These are phyloP conservation scores for Chrysopogon serrulatus DNA, from an alignment of 176 grass and related monocot genomes.

Conservation along the genomic window DNA sequence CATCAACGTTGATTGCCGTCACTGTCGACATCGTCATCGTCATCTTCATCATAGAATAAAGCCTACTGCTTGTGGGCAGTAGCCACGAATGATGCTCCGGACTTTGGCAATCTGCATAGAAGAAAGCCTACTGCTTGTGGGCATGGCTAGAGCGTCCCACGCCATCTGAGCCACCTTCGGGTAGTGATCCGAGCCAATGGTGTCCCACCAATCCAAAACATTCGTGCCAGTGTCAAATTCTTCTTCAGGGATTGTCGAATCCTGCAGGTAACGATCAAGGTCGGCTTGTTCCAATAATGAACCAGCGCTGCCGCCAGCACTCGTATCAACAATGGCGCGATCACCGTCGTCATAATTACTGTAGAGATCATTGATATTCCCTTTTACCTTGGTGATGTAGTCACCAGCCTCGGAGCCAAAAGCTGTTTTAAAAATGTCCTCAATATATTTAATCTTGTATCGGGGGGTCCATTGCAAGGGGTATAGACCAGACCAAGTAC, in stretches of 20 bases:
- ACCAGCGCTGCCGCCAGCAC: too few relatives aligned
- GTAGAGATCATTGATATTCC: neutral
- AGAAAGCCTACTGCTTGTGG: neutral
- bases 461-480: conserved; percentile 3
- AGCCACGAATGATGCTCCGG: neutral
- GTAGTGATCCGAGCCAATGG: neutral
- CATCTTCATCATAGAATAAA: too few relatives aligned
- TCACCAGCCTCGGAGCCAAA: neutral
- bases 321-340: too few relatives aligned
- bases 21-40: too few relatives aligned
- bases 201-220: neutral
- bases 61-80: too few relatives aligned
- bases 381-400: fast-evolving
- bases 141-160: neutral
- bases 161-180: neutral
- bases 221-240: neutral
- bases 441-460: neutral
- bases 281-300: too few relatives aligned
- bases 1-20: too few relatives aligned
- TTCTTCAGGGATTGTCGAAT: neutral
- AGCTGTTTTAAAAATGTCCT: neutral
- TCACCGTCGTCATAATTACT: too few relatives aligned
- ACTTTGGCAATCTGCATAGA: neutral
- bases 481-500: neutral
- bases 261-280: neutral